Percentiles rank a stretch among this genome's conserved stretches.
phyloP scores from a whole-genome alignment of 2,329 filamentous ascomycete species.

The Sordariomycetes sp. region DNA sequence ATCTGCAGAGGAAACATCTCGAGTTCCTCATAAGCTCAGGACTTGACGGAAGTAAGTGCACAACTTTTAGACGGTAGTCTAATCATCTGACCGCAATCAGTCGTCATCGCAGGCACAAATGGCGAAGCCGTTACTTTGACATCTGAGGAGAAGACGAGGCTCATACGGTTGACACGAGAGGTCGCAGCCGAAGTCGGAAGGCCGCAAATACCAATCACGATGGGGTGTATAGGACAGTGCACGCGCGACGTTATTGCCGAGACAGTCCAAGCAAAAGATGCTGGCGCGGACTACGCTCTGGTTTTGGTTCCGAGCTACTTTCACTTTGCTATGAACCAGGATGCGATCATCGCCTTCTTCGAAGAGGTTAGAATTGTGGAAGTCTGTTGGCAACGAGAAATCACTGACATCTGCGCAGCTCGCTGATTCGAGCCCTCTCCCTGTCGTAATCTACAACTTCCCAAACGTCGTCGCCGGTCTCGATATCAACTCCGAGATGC shows the following conservation, averaged over 20 bases:
- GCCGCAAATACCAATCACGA: slow-evolving; percentile 50
- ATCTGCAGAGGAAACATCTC: slow-evolving; percentile 40
- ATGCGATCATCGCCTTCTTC: slow-evolving; percentile 55
- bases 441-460: slow-evolving; percentile 66
- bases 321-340: slow-evolving; percentile 50
- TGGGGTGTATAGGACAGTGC: slow-evolving; percentile 57
- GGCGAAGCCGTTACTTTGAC: slow-evolving; percentile 65
- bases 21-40: slow-evolving; percentile 44
- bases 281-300: slow-evolving; percentile 59
- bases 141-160: slow-evolving; percentile 50
- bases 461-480: slow-evolving; percentile 58
- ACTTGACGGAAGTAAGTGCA: slow-evolving; percentile 35
- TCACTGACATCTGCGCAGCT: neutral
- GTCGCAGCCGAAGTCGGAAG: slow-evolving; percentile 48
- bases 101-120: slow-evolving; percentile 65
- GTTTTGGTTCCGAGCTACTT: slow-evolving; percentile 67
- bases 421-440: slow-evolving; percentile 49
- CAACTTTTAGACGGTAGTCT: neutral
- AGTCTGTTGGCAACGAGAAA: neutral
- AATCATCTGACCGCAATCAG: slow-evolving; percentile 11
- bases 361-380: slow-evolving; percentile 22
- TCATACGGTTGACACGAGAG: slow-evolving; percentile 52
- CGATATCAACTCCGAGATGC: slow-evolving; percentile 58
- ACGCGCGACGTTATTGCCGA: slow-evolving; percentile 58
- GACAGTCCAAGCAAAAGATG: slow-evolving; percentile 49